phyloP scores from a whole-genome alignment of 169 alveolate species.

The Pseudocohnilembus persalinus region DNA sequence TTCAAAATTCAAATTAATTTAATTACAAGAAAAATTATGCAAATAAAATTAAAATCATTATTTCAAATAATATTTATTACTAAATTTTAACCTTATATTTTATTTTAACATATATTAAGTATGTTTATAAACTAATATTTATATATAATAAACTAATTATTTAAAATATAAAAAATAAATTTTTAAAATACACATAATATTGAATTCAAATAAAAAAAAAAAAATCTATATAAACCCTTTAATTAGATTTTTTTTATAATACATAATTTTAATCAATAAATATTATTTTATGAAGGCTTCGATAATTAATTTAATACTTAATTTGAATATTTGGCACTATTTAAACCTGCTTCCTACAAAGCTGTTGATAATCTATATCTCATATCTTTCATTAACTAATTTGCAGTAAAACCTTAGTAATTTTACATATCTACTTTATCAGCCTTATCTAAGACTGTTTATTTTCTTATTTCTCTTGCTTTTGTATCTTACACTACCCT shows the following conservation, averaged over 20 bases:
- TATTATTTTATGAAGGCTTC: not conserved
- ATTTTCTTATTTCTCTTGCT: slow-evolving; percentile 57
- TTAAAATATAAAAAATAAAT: too few species aligned
- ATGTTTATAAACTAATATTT: too few species aligned
- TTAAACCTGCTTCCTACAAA: slow-evolving; percentile 79
- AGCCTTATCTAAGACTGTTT: slow-evolving; percentile 67
- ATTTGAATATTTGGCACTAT: slow-evolving; percentile 61
- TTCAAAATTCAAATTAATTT: too few species aligned
- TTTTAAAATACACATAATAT: too few species aligned
- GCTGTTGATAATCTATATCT: slow-evolving; percentile 78
- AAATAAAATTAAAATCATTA: too few species aligned
- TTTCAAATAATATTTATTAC: too few species aligned
- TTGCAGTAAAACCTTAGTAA: slow-evolving; percentile 82
- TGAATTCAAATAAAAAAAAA: too few species aligned
- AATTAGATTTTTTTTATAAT: too few species aligned
- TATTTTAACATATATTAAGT: not conserved
- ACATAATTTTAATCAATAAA: not conserved
- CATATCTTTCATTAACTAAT: slow-evolving; percentile 82
- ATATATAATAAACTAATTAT: too few species aligned
- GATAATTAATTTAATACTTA: slow-evolving; percentile 44
- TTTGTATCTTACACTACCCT: slow-evolving; percentile 68
- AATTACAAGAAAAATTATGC: too few species aligned
- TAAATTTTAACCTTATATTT: too few species aligned
- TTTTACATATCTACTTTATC: slow-evolving; percentile 70
- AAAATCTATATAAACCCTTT: too few species aligned